Conservation (phyloP, 257 asterid genomes). For the Jacaranda copaia region DNA sequence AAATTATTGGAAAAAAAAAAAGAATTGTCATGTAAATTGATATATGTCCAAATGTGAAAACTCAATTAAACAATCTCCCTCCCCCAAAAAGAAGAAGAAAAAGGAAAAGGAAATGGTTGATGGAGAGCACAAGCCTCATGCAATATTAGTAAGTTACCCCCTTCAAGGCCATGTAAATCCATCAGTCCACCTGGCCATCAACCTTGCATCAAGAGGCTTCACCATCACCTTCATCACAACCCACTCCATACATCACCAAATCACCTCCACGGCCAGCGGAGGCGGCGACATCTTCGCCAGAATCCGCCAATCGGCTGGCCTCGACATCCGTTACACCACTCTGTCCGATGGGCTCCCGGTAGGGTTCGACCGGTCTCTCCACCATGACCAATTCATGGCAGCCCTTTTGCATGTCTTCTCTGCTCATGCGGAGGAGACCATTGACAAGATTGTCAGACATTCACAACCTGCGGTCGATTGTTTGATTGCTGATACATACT, state of each 20-base stretch:
- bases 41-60: not conserved
- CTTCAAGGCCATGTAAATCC: constrained; percentile 62
- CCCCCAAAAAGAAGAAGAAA: not conserved
- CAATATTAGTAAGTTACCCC: constrained; percentile 57
- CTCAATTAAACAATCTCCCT: not conserved
- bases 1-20: no score
- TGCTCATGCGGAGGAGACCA: constrained; percentile 56
- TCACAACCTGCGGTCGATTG: constrained; percentile 46
- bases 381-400: constrained; percentile 56
- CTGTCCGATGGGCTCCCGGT: constrained; percentile 55
- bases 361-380: constrained; percentile 49
- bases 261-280: constrained; percentile 28
- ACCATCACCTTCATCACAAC: constrained; percentile 59
- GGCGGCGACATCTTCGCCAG: constrained; percentile 41
- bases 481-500: constrained; percentile 61
- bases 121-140: constrained; percentile 47
- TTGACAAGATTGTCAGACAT: constrained; percentile 32
- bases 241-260: constrained; percentile 45
- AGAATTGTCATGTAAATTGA: no score
- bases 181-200: constrained; percentile 53
- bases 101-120: constrained; percentile 35
- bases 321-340: constrained; percentile 57
- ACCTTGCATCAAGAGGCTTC: constrained; percentile 56
- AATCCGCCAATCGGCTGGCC: constrained; percentile 36
- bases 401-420: constrained; percentile 57